phyloP scores from a whole-genome alignment of 2,329 filamentous ascomycete species.

The Penicillium sp. region DNA sequence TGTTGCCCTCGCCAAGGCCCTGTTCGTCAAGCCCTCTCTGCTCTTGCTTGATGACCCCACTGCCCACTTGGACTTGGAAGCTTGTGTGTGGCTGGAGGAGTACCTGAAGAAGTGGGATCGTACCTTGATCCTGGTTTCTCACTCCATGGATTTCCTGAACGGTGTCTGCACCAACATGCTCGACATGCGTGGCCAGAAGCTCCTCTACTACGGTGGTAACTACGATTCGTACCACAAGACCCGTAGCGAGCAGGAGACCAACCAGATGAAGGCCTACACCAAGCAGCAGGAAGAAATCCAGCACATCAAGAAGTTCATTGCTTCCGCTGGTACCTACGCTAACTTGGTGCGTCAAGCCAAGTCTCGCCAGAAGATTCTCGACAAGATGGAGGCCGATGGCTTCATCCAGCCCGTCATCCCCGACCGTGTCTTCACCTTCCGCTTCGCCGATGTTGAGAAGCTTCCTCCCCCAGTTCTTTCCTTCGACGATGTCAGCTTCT shows the following conservation, averaged over 20 bases:
- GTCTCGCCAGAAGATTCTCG: constrained; percentile 98
- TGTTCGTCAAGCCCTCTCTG: constrained; percentile 96
- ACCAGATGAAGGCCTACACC: constrained; percentile 98
- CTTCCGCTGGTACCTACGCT: constrained; percentile 98
- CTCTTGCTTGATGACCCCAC: constrained; percentile 97
- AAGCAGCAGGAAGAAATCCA: constrained; percentile 99
- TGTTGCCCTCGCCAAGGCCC: constrained; percentile 92
- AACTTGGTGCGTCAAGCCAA: constrained; percentile 99
- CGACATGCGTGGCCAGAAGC: constrained; percentile 86
- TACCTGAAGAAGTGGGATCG: constrained; percentile 99
- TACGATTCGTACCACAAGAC: constrained; percentile 99
- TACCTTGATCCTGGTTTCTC: constrained; percentile 92
- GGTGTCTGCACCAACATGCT: constrained; percentile 98
- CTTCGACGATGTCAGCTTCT: constrained; percentile 96
- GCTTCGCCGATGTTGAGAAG: constrained; percentile 98
- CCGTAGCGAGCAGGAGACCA: constrained; percentile 86
- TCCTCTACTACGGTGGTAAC: constrained; percentile 99
- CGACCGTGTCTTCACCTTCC: constrained; percentile 93
- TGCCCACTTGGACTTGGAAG: constrained; percentile 97
- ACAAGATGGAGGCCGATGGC: constrained; percentile 99
- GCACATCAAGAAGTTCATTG: constrained; percentile 99
- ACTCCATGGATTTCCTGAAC: constrained; percentile 99
- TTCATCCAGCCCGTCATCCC: constrained; percentile 87
- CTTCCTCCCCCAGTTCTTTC: constrained; percentile 95
- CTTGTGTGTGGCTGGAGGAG: constrained; percentile 99